Evolutionary conservation across 1,139 yeast species (phyloP).

Genomic region (Torulaspora pretoriensis): DNA sequence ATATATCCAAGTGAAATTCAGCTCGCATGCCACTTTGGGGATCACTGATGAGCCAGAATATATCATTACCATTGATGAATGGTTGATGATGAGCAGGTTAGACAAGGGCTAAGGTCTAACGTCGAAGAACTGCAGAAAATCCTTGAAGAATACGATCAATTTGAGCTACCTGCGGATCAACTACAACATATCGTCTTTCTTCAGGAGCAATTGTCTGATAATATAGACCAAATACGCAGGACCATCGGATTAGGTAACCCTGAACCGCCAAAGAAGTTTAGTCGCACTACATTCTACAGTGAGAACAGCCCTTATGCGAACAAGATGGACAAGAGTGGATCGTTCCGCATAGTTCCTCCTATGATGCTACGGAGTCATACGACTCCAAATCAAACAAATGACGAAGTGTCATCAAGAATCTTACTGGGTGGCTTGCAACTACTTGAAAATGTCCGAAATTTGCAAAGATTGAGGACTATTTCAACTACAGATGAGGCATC

Average conservation of each 20-base stretch:
- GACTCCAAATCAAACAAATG: neutral
- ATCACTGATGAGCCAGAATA: neutral
- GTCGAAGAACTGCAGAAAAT: conserved; percentile 2
- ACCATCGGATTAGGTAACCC: conserved; percentile 6
- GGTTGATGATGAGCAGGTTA: conserved; percentile 6
- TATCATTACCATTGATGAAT: neutral
- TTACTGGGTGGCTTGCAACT: conserved; percentile 16
- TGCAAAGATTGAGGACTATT: conserved; percentile 11
- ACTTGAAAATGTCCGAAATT: conserved; percentile 19
- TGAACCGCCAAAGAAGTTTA: conserved; percentile 5
- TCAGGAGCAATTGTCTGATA: conserved; percentile 3
- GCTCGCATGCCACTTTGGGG: neutral
- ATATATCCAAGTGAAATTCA: neutral
- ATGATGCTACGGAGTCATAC: conserved; percentile 7
- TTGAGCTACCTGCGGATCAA: neutral
- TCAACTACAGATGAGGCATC: neutral
- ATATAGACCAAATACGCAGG: conserved; percentile 6
- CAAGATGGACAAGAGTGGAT: conserved; percentile 17
- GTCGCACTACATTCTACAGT: conserved; percentile 12
- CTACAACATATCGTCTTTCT: conserved; percentile 1
- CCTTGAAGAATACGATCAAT: conserved; percentile 1
- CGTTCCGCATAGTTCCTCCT: conserved; percentile 21
- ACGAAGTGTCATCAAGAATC: conserved; percentile 5
- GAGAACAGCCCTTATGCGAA: conserved; percentile 15
- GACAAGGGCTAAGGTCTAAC: conserved; percentile 2